Evolutionary conservation across 257 asterid species (phyloP).

Genomic region (Gentiana straminea): DNA sequence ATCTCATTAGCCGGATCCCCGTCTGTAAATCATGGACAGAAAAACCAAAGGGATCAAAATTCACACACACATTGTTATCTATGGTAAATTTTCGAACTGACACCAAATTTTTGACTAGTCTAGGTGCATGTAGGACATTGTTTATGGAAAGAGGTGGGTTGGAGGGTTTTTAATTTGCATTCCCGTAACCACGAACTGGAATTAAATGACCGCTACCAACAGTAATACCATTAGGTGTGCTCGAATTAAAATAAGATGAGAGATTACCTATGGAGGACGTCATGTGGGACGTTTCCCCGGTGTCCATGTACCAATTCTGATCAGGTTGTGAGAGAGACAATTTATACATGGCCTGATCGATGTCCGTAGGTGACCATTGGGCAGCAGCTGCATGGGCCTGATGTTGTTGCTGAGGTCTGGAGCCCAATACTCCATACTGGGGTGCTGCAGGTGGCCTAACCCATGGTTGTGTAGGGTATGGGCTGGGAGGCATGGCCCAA

Average conservation of each 20-base stretch:
- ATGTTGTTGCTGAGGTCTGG: not conserved
- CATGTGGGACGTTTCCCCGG: not conserved
- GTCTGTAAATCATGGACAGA: not conserved
- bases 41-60: not conserved
- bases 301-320: not conserved
- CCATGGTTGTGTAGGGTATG: not conserved
- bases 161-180: not conserved
- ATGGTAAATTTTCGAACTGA: not conserved
- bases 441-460: not conserved
- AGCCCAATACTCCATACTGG: not conserved
- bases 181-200: not conserved
- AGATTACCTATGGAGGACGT: not conserved
- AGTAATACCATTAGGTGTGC: not conserved
- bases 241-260: not conserved
- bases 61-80: not conserved
- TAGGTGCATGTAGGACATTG: not conserved
- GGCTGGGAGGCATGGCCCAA: not conserved
- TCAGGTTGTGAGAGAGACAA: not conserved
- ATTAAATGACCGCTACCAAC: not conserved
- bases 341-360: constrained; percentile 7
- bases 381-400: not conserved
- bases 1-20: no score
- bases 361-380: not conserved
- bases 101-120: not conserved
- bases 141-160: not conserved